phyloP scores from a whole-genome alignment of 495 filamentous ascomycete genomes.

The Penicillium lagena region DNA sequence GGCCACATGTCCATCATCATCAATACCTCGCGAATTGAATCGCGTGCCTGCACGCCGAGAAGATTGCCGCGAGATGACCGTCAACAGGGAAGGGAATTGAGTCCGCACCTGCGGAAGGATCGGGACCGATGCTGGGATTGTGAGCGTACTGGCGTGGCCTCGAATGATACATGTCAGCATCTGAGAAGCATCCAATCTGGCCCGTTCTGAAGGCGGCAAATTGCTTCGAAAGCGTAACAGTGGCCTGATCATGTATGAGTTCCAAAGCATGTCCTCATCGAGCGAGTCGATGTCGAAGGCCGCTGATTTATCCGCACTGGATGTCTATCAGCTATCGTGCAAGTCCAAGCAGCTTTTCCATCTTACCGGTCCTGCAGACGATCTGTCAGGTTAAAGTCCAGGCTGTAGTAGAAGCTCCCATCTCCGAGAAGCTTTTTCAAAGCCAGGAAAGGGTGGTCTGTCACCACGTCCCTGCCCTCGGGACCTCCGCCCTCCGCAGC shows the following conservation, averaged over 20 bases:
- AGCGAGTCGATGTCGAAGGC: constrained; percentile 77
- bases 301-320: constrained; percentile 39
- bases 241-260: constrained; percentile 94
- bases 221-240: constrained; percentile 82
- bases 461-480: constrained; percentile 56
- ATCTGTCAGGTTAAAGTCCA: constrained; percentile 93
- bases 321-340: constrained; percentile 40
- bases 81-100: constrained; percentile 76
- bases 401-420: constrained; percentile 97
- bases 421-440: constrained; percentile 86
- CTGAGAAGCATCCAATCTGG: constrained; percentile 71
- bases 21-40: constrained; percentile 93
- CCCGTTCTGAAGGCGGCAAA: constrained; percentile 63
- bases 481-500: constrained; percentile 45
- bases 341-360: not conserved
- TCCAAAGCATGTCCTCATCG: constrained; percentile 91
- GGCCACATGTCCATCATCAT: constrained; percentile 94
- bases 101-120: constrained; percentile 40
- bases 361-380: constrained; percentile 82
- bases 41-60: constrained; percentile 89
- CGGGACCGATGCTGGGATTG: constrained; percentile 62
- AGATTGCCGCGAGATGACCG: constrained; percentile 85
- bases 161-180: constrained; percentile 92
- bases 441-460: constrained; percentile 84
- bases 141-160: constrained; percentile 80